Evolutionary conservation across 2,329 filamentous ascomycete genomes (phyloP), one percentile per base, ranked within the genome.

Genomic region (Aureobasidium vineae): DNA sequence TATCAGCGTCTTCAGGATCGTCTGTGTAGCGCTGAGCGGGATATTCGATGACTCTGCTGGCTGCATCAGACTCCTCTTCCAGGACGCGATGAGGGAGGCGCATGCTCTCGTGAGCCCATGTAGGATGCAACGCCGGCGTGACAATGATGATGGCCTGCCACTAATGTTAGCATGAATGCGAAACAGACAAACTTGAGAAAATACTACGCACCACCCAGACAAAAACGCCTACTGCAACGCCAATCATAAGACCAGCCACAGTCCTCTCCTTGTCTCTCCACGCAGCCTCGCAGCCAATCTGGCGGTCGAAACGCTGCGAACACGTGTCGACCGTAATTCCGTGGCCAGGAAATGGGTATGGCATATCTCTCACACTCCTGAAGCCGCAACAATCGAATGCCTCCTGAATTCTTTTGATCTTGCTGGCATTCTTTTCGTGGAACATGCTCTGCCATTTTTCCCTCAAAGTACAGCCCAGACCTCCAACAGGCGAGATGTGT

Each of bases 351-450:
- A 89, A 90, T 0, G 89, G 89, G 79, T 83, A 90, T 0, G 84
- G 83, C 70, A 83, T 84, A 71, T 92, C 88, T 36, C 73, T 75
- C 33, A 85, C 73, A 5, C 79, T 82, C 65, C 81, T 81, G 40
- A 90, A 79, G 0, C 89, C 89, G 70, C 89, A 92, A 77, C 89
- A 92, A 8, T 83, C 73, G 38, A 90, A 82, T 0, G 81, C 75
- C 72, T 91, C 86, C 72, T 92, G 89, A 60, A 92, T 88, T 1
- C 77, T 75, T 49, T 81, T 78, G 66, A 91, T 83, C 1, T 80
- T 75, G 5, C 72, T 71, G 0, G 69, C 80, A 65, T 90, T 79
- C 68, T 87, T 85, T 0, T 72, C 70, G 0, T 70, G 74, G 70
- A 80, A 90, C 66, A 90, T 72, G 2, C 67, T 69, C 70, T 79